Conservation (phyloP, 2,329 filamentous ascomycete species). For the Zymoseptoria brevis region DNA sequence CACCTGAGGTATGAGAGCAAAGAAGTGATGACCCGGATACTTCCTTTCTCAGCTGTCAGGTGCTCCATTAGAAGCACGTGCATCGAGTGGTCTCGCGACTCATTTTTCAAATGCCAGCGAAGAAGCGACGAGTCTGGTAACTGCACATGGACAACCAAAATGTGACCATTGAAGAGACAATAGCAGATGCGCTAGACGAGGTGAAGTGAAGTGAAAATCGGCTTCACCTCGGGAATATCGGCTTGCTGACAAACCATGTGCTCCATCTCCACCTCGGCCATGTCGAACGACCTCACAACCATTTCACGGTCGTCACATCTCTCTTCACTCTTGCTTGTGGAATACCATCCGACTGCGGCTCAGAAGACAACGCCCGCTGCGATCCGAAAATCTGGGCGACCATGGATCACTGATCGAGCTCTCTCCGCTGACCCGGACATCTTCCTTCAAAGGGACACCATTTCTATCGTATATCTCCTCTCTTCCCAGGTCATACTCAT, state of each 20-base stretch:
- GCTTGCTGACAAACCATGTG: not conserved
- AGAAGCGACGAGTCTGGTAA: not conserved
- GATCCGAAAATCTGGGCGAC: not conserved
- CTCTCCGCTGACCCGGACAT: not conserved
- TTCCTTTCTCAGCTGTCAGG: not conserved
- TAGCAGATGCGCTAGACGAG: not conserved
- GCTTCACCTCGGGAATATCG: not conserved
- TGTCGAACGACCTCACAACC: not conserved
- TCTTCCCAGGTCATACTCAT: too few species aligned
- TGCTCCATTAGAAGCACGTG: not conserved
- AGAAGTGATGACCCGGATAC: not conserved
- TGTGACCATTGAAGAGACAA: not conserved
- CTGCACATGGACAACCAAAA: not conserved
- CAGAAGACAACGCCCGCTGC: not conserved
- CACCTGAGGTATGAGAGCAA: not conserved
- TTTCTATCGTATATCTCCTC: not conserved
- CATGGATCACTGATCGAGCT: not conserved
- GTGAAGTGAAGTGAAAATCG: not conserved
- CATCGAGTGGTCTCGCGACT: not conserved
- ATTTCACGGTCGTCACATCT: not conserved
- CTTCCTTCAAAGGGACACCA: not conserved
- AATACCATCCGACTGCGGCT: not conserved
- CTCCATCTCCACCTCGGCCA: not conserved
- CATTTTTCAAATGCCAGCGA: not conserved
- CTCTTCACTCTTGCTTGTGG: not conserved